Percentiles rank a stretch among this genome's conserved stretches.
These are phyloP conservation scores for Aurifilum marmelostoma DNA, from an alignment of 2,329 filamentous ascomycete species.

Conservation along the genomic window DNA sequence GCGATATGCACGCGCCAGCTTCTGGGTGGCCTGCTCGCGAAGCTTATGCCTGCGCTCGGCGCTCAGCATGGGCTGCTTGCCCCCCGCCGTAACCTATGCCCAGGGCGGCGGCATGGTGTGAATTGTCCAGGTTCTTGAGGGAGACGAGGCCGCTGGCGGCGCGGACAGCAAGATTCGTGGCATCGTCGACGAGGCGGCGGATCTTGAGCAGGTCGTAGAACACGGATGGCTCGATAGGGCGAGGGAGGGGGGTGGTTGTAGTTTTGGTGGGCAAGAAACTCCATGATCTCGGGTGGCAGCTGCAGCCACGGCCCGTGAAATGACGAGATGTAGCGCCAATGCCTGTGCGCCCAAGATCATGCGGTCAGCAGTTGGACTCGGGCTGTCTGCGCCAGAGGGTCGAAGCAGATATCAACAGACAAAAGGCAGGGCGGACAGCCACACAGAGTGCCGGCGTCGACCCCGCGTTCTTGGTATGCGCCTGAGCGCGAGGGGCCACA, in stretches of 20 bases:
- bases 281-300: conserved; percentile 76
- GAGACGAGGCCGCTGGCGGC: conserved; percentile 75
- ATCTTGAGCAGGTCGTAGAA: conserved; percentile 88
- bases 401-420: neutral
- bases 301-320: conserved; percentile 86
- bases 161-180: conserved; percentile 75
- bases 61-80: conserved; percentile 67
- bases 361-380: conserved; percentile 19
- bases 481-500: conserved; percentile 33
- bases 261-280: conserved; percentile 78
- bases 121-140: conserved; percentile 59
- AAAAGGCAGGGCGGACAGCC: neutral
- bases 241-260: conserved; percentile 76
- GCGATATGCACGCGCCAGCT: conserved; percentile 76
- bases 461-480: neutral
- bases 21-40: conserved; percentile 78
- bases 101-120: conserved; percentile 48
- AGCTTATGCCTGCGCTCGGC: conserved; percentile 77
- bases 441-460: neutral
- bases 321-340: conserved; percentile 83
- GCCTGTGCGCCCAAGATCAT: conserved; percentile 50
- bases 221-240: conserved; percentile 76
- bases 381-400: neutral
- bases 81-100: conserved; percentile 62
- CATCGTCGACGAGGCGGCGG: conserved; percentile 77